Base-by-base conservation (phyloP, 2,329 filamentous ascomycete species). In the Xenosphaeropsis pyriputrescens region DNA sequence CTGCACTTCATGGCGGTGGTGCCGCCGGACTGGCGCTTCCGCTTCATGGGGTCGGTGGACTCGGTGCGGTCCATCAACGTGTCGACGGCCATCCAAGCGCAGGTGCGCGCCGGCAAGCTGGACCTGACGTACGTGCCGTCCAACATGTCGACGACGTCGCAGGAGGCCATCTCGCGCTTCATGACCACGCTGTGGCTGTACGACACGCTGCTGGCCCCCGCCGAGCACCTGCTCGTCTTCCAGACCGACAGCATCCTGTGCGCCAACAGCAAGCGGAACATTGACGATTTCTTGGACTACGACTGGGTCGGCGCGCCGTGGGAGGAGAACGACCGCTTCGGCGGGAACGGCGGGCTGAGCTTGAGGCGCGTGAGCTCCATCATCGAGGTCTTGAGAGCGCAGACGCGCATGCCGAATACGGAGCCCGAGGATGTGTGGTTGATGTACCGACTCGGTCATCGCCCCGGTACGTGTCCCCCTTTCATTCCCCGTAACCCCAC, bases 391-490 rank as follows among this genome's bases (percentile, higher is more conserved):
- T 57, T 74, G 32, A 55, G 58, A 29, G 57, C 65, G 36, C 64
- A 73, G 50, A 48, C 57, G 19, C 62, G 70, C 3, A 48, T 49
- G 14, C 50, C 61, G 33, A 53, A 57, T 42, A 59, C 57, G 6
- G 63, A 69, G 35, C 63, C 69, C 18, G 70, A 74, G 50, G 70
- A 74, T 44, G 63, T 71, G 17, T 75, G 70, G 70, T 57, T 73
- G 12, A 61, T 65, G 2, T 61, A 68, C 44, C 60, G 69, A 1
- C 55, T 75, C 9, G 64, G 59, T n/a, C 58, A 67, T 44, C 58
- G 61, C 2, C 68, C 67, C 0, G 57, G 22, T 26, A 26, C 8
- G 22, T 26, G 5, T 19, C 8, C 18, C 18, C 8, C 22, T 9
- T 9, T 26, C 8, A 9, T 11, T 26, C 22, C 8, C 8, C 5